phyloP scores from a whole-genome alignment of 805 yeast genomes.

The Kodamaea hsintzibuensis region DNA sequence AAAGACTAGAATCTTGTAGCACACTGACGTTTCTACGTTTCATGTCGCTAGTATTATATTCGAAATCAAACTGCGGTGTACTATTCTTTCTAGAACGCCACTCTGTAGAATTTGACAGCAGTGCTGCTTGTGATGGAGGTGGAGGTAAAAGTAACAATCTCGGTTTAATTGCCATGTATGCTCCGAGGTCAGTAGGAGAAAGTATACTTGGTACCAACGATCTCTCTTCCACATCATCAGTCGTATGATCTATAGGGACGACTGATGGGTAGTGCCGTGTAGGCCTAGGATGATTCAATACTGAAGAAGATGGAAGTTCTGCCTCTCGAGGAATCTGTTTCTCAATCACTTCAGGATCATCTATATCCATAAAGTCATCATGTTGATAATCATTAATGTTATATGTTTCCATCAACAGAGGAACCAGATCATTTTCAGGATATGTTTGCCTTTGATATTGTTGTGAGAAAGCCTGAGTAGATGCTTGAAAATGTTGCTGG shows the following conservation, averaged over 20 bases:
- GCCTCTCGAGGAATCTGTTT: not conserved
- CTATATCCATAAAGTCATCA: slow-evolving; percentile 22
- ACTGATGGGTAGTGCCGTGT: not conserved
- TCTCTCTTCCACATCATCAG: not conserved
- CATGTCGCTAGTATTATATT: slow-evolving; percentile 25
- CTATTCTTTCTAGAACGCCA: slow-evolving; percentile 4
- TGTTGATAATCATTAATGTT: not conserved
- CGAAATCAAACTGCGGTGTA: slow-evolving; percentile 20
- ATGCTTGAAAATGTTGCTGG: not conserved
- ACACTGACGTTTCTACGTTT: slow-evolving; percentile 7
- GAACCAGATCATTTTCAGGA: not conserved
- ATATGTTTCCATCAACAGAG: not conserved
- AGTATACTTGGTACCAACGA: slow-evolving; percentile 17
- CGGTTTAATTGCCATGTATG: slow-evolving; percentile 37
- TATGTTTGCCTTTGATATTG: not conserved
- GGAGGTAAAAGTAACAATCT: slow-evolving; percentile 32
- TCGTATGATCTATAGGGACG: not conserved
- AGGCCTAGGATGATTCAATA: not conserved
- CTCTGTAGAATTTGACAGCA: not conserved
- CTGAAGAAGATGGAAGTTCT: no score
- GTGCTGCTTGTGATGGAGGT: not conserved
- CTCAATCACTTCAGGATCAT: slow-evolving; percentile 6
- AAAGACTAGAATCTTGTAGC: slow-evolving; percentile 4
- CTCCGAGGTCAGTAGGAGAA: slow-evolving; percentile 45
- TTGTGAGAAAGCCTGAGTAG: not conserved